These are phyloP conservation scores for Scheffersomyces lignicola DNA, from an alignment of 1,139 yeast genomes.

Conservation along the genomic window DNA sequence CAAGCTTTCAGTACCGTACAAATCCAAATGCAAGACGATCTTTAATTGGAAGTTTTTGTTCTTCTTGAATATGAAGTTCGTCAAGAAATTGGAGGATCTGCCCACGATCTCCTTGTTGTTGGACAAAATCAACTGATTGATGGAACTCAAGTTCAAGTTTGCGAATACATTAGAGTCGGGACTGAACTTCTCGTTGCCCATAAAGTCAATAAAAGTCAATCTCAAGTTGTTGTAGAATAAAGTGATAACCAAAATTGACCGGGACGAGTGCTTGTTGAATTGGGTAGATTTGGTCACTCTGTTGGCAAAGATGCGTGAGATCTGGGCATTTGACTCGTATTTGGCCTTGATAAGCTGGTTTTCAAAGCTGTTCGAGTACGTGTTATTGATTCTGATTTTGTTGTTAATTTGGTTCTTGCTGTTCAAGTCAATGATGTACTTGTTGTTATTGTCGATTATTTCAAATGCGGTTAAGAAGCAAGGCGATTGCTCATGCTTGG, in stretches of 20 bases:
- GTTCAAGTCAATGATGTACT: constrained; percentile 26
- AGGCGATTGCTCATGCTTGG: constrained; percentile 10
- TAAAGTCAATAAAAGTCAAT: constrained; percentile 29
- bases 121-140: constrained; percentile 24
- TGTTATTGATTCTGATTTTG: no score
- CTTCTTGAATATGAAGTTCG: constrained; percentile 29
- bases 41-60: constrained; percentile 13
- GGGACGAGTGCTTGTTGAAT: constrained; percentile 22
- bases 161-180: constrained; percentile 22
- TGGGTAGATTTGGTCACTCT: constrained; percentile 22
- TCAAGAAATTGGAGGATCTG: constrained; percentile 28
- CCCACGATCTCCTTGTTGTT: constrained; percentile 9
- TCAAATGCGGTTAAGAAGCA: constrained; percentile 28
- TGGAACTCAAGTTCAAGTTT: constrained; percentile 28
- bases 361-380: constrained; percentile 16
- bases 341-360: constrained; percentile 14
- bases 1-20: constrained; percentile 24
- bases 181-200: constrained; percentile 31
- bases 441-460: constrained; percentile 22
- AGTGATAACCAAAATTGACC: constrained; percentile 30
- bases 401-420: constrained; percentile 7
- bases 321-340: constrained; percentile 9
- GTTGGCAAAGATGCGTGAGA: constrained; percentile 19
- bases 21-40: constrained; percentile 30
- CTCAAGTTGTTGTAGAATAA: constrained; percentile 20